Percentiles rank a stretch among this genome's conserved stretches.
Evolutionary conservation across 345 rosid genomes (phyloP).

Genomic region (Eutrema yunnanense): DNA sequence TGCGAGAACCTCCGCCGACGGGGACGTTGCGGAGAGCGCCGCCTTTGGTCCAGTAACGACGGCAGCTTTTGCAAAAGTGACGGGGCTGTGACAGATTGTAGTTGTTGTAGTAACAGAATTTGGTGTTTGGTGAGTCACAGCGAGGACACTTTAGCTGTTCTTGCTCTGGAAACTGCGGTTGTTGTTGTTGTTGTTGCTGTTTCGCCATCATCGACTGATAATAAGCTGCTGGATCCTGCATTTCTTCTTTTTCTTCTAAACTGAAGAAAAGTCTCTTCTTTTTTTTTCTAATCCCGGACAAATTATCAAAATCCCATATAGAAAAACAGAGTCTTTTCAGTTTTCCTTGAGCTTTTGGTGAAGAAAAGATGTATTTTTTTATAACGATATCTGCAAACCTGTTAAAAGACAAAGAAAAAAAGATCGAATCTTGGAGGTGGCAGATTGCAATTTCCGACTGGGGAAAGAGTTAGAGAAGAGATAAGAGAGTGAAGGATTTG

Average conservation of each 20-base stretch:
- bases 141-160: conserved; percentile 35
- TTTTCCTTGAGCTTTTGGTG: background rate
- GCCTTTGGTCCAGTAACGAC: conserved; percentile 36
- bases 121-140: conserved; percentile 31
- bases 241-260: background rate
- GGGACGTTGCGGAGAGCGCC: conserved; percentile 35
- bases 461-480: background rate
- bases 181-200: conserved; percentile 8
- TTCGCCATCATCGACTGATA: conserved; percentile 32
- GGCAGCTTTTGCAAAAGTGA: conserved; percentile 36
- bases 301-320: background rate
- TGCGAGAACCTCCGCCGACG: conserved; percentile 30
- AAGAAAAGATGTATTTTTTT: background rate
- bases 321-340: background rate
- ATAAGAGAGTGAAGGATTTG: background rate
- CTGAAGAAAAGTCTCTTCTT: background rate
- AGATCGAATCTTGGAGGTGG: background rate
- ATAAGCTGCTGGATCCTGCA: conserved; percentile 34
- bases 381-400: background rate
- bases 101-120: conserved; percentile 36
- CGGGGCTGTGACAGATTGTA: conserved; percentile 34
- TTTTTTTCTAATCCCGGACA: background rate
- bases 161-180: conserved; percentile 22
- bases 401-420: background rate
- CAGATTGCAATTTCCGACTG: background rate